Conservation (phyloP, 306 rosid species). For the Clitoria ternatea region DNA sequence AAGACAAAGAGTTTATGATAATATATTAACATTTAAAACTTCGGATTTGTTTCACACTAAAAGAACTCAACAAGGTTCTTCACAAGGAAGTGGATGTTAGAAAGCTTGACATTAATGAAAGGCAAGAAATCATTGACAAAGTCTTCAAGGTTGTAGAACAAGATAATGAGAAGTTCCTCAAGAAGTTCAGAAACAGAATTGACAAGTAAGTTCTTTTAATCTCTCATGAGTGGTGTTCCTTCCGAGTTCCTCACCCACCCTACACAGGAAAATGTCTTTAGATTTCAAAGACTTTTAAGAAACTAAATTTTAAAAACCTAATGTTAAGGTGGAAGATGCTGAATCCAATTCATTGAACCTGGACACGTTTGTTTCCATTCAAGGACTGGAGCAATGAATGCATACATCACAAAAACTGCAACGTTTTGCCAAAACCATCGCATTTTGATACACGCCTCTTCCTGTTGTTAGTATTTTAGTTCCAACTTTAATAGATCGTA, state of each 20-base stretch:
- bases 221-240: neutral
- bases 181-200: conserved; percentile 58
- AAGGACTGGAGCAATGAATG: conserved; percentile 61
- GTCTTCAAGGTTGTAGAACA: conserved; percentile 85
- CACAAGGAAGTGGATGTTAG: conserved; percentile 77
- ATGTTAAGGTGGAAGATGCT: no score
- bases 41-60: no score
- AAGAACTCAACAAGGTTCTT: neutral
- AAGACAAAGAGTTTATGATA: no score
- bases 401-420: conserved; percentile 58
- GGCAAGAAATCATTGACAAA: conserved; percentile 69
- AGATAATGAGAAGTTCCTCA: conserved; percentile 79
- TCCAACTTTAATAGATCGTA: neutral
- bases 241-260: neutral
- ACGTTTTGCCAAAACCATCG: conserved; percentile 56
- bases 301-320: neutral
- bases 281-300: neutral
- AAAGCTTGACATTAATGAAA: conserved; percentile 62
- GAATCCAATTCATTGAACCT: no score
- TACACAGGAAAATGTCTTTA: neutral
- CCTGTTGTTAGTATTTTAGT: neutral
- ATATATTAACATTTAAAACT: no score
- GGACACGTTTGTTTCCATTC: conserved; percentile 56
- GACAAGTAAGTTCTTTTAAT: conserved; percentile 49
- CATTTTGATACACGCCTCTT: conserved; percentile 16